phyloP scores from a whole-genome alignment of 371 early-diverging fungal species.

The Basidiobolus meristosporus region DNA sequence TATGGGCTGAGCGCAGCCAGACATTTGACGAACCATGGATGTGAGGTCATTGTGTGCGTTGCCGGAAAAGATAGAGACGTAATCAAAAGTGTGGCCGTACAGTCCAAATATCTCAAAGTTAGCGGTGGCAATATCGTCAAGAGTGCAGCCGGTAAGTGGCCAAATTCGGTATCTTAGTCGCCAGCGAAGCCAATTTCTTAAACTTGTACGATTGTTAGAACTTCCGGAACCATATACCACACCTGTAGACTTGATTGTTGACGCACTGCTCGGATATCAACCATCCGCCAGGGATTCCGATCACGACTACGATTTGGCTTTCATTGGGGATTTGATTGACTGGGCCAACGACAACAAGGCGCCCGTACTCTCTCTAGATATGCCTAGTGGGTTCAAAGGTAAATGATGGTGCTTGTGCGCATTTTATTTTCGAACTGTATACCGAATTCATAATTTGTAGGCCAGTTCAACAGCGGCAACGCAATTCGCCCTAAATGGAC shows the following conservation, averaged over 20 bases:
- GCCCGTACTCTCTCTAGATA: conserved; percentile 44
- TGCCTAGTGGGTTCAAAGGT: conserved; percentile 51
- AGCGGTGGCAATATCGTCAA: conserved; percentile 14
- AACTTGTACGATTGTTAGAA: conserved; percentile 6
- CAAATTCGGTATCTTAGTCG: not conserved
- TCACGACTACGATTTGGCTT: conserved; percentile 21
- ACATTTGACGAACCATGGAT: conserved; percentile 55
- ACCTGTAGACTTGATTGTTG: conserved; percentile 63
- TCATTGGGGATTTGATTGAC: conserved; percentile 31
- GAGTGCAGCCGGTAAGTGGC: not conserved
- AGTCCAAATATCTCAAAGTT: conserved; percentile 16
- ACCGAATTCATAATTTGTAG: no score
- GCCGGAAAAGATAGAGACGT: conserved; percentile 25
- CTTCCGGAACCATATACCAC: conserved; percentile 24
- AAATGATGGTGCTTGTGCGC: no score
- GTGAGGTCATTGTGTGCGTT: conserved; percentile 34
- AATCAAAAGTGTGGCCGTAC: conserved; percentile 12
- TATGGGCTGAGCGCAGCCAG: conserved; percentile 46
- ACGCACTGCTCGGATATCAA: conserved; percentile 46
- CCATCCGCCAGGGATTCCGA: conserved; percentile 29
- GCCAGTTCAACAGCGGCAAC: no score
- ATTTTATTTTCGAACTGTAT: no score
- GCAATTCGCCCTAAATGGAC: conserved; percentile 49
- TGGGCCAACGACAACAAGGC: conserved; percentile 61
- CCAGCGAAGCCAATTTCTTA: not conserved